Evolutionary conservation across 805 yeast species (phyloP).

Genomic region (Wickerhamomyces subpelliculosus): DNA sequence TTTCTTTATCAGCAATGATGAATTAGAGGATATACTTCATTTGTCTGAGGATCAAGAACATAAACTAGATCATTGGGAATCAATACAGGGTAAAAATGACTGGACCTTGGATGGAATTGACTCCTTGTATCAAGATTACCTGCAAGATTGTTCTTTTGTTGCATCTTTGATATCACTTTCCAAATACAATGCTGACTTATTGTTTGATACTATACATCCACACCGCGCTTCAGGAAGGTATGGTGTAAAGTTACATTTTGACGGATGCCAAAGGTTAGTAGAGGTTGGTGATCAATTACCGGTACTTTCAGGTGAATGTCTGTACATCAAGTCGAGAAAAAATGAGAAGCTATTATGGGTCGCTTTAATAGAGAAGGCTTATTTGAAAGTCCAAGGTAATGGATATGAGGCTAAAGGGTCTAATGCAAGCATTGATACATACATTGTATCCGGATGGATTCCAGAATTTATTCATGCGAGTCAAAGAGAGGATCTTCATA

Average conservation of each 20-base stretch:
- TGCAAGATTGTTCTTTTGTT: conserved; percentile 73
- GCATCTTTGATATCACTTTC: conserved; percentile 53
- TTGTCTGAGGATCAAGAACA: conserved; percentile 10
- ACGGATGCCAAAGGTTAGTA: conserved; percentile 46
- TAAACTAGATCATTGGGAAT: conserved; percentile 6
- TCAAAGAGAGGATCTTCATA: conserved; percentile 24
- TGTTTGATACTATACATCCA: conserved; percentile 9
- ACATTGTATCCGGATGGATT: conserved; percentile 59
- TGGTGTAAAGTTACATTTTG: conserved; percentile 38
- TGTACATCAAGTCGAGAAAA: conserved; percentile 12
- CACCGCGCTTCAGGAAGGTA: conserved; percentile 24
- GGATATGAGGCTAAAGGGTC: conserved; percentile 70
- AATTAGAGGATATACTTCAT: conserved; percentile 1
- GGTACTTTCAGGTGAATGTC: conserved; percentile 10
- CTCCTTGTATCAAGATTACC: conserved; percentile 39
- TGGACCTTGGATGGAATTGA: conserved; percentile 18
- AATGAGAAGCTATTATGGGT: conserved; percentile 42
- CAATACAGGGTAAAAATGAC: conserved; percentile 1
- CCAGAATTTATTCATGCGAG: conserved; percentile 48
- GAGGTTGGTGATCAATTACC: conserved; percentile 44
- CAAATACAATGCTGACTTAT: conserved; percentile 11
- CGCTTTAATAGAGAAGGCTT: conserved; percentile 73
- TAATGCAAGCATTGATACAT: conserved; percentile 67
- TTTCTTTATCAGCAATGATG: neutral
- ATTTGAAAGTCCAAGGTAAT: conserved; percentile 42